Percentiles rank a stretch among this genome's conserved stretches.
Evolutionary conservation across 192 early-diverging fungal genomes (phyloP).

Genomic region (Coemansia sp.): DNA sequence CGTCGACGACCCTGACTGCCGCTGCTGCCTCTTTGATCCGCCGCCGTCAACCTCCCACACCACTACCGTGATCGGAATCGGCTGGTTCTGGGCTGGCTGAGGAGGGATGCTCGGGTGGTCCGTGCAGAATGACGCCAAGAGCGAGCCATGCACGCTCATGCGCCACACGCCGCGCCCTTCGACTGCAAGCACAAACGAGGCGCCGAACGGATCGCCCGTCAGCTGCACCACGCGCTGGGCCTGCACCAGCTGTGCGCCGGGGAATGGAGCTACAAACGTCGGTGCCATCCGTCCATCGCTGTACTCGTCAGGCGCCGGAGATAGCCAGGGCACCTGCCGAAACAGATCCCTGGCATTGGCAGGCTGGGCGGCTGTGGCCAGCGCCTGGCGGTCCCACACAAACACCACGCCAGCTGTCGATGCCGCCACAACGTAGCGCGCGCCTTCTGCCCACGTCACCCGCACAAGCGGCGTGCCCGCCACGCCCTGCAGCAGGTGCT

Average conservation of each 20-base stretch:
- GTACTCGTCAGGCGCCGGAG: slow-evolving; percentile 10
- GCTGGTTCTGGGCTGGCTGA: background rate
- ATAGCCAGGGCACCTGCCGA: slow-evolving; percentile 1
- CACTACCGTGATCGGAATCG: slow-evolving; percentile 12
- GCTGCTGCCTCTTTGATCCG: background rate
- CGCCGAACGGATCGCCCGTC: slow-evolving; percentile 27
- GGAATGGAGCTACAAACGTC: slow-evolving; percentile 1
- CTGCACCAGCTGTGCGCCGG: background rate
- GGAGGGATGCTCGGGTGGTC: background rate
- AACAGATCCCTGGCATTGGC: background rate
- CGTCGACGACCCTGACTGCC: too few species aligned
- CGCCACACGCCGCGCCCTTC: slow-evolving; percentile 23
- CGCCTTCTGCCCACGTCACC: slow-evolving; percentile 33
- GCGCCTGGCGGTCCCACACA: slow-evolving; percentile 27
- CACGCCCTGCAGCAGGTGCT: slow-evolving; percentile 3
- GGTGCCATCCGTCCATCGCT: background rate
- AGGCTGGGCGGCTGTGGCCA: background rate
- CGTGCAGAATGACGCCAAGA: slow-evolving; percentile 2
- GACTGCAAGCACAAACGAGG: slow-evolving; percentile 25
- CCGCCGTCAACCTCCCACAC: slow-evolving; percentile 16
- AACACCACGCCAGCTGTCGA: slow-evolving; percentile 7
- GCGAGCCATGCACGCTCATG: slow-evolving; percentile 14
- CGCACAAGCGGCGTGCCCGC: slow-evolving; percentile 5
- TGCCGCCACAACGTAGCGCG: slow-evolving; percentile 28
- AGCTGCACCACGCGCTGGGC: slow-evolving; percentile 26